These are phyloP conservation scores for Pleurotus djamor DNA, from an alignment of 768 basidiomycete genomes.

Conservation along the genomic window DNA sequence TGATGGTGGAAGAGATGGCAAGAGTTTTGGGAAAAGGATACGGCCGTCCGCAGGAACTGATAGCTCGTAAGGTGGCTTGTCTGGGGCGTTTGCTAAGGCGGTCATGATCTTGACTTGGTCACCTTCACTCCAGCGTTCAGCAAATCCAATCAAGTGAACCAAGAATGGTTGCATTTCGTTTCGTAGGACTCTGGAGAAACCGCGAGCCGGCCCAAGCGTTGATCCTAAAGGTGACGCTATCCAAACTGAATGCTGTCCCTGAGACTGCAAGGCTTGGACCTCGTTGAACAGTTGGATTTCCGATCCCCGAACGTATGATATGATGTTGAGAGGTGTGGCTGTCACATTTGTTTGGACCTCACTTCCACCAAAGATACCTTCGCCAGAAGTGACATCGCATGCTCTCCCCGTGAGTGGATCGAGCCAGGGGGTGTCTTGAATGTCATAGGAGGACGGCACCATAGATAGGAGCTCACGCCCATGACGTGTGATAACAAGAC, in stretches of 20 bases:
- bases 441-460: background rate
- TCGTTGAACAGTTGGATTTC: background rate
- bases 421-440: background rate
- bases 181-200: background rate
- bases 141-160: background rate
- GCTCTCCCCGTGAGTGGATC: background rate
- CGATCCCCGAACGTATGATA: background rate
- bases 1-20: background rate
- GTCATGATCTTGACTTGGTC: background rate
- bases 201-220: background rate
- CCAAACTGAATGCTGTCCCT: background rate
- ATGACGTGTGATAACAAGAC: background rate
- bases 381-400: background rate
- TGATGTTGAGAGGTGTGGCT: background rate
- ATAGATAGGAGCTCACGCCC: background rate
- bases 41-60: background rate
- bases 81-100: background rate
- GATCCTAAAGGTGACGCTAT: background rate
- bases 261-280: background rate
- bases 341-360: background rate
- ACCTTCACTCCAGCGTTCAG: background rate
- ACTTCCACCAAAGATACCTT: background rate
- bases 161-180: background rate
- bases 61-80: background rate
- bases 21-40: background rate